A percentile compares a stretch with the other conserved stretches of the same genome.
Conservation (phyloP, 306 rosid genomes). For the Acacia confusa region DNA sequence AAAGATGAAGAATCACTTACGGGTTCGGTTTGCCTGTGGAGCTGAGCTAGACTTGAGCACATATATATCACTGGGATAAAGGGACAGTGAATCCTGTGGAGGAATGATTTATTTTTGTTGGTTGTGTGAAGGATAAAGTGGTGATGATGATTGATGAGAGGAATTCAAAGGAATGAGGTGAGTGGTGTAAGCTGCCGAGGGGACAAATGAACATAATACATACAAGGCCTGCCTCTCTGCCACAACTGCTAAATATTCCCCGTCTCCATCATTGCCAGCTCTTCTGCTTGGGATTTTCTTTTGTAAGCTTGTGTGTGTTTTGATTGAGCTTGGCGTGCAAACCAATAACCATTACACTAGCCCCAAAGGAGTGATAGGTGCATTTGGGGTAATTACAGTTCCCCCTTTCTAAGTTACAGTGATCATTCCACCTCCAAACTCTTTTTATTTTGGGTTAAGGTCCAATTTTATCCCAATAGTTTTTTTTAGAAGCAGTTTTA, state of each 20-base stretch:
- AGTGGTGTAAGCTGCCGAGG: slow-evolving; percentile 51
- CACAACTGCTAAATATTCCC: slow-evolving; percentile 20
- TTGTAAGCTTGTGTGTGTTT: slow-evolving; percentile 32
- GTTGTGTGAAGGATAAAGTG: slow-evolving; percentile 49
- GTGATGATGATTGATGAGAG: slow-evolving; percentile 46
- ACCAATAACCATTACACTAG: not conserved
- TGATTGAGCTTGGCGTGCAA: slow-evolving; percentile 49
- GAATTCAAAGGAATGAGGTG: slow-evolving; percentile 34
- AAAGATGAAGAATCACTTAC: not conserved
- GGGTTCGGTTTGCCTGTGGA: not conserved
- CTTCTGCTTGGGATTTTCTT: slow-evolving; percentile 38
- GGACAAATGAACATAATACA: slow-evolving; percentile 67
- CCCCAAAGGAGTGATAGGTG: slow-evolving; percentile 24
- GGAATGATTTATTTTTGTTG: slow-evolving; percentile 40
- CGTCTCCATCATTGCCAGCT: slow-evolving; percentile 47
- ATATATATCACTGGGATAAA: slow-evolving; percentile 27
- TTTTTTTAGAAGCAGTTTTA: no score
- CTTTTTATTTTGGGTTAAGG: not conserved
- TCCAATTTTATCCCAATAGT: no score
- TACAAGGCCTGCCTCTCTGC: slow-evolving; percentile 44
- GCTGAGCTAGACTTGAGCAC: slow-evolving; percentile 4
- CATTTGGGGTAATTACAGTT: slow-evolving; percentile 1
- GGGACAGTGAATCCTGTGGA: slow-evolving; percentile 36
- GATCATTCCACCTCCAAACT: not conserved
- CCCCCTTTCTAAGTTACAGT: slow-evolving; percentile 19